A percentile compares a stretch with the other conserved stretches of the same genome.
Conservation (phyloP, 805 yeast genomes). For the Spathaspora hagerdaliae region DNA sequence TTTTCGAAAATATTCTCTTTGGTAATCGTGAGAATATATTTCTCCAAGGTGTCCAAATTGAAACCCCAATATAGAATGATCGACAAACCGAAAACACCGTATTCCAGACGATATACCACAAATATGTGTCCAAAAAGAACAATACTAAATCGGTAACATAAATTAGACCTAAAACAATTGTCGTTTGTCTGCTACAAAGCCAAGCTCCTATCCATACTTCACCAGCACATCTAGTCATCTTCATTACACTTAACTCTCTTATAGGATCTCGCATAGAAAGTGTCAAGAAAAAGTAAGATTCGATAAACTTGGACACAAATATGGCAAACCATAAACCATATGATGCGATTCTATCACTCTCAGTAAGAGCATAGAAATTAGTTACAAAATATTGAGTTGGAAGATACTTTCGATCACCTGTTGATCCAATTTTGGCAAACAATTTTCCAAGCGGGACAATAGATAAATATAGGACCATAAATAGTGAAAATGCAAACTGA, state of each 20-base stretch:
- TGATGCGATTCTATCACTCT: slow-evolving; percentile 57
- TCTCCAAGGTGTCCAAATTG: slow-evolving; percentile 89
- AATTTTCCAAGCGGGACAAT: slow-evolving; percentile 58
- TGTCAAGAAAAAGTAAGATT: slow-evolving; percentile 76
- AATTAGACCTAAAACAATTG: slow-evolving; percentile 50
- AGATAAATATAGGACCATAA: slow-evolving; percentile 54
- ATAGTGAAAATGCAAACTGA: slow-evolving; percentile 54
- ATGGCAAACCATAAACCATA: slow-evolving; percentile 67
- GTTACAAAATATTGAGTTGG: slow-evolving; percentile 60
- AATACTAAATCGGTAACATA: slow-evolving; percentile 59
- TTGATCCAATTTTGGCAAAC: slow-evolving; percentile 33
- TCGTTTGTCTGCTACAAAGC: slow-evolving; percentile 56
- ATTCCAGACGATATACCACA: slow-evolving; percentile 84
- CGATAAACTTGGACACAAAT: slow-evolving; percentile 63
- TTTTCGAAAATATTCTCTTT: slow-evolving; percentile 67
- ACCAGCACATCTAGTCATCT: slow-evolving; percentile 55
- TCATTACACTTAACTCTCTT: slow-evolving; percentile 59
- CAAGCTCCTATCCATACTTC: slow-evolving; percentile 50
- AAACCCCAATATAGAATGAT: slow-evolving; percentile 70
- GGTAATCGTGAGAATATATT: slow-evolving; percentile 75
- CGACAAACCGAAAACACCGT: slow-evolving; percentile 68
- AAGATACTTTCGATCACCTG: slow-evolving; percentile 35
- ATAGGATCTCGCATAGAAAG: slow-evolving; percentile 71
- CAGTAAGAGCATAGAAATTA: slow-evolving; percentile 49
- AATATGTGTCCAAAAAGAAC: slow-evolving; percentile 75